These are phyloP conservation scores for Exserohilum turcica DNA, from an alignment of 2,329 filamentous ascomycete species.

Conservation along the genomic window DNA sequence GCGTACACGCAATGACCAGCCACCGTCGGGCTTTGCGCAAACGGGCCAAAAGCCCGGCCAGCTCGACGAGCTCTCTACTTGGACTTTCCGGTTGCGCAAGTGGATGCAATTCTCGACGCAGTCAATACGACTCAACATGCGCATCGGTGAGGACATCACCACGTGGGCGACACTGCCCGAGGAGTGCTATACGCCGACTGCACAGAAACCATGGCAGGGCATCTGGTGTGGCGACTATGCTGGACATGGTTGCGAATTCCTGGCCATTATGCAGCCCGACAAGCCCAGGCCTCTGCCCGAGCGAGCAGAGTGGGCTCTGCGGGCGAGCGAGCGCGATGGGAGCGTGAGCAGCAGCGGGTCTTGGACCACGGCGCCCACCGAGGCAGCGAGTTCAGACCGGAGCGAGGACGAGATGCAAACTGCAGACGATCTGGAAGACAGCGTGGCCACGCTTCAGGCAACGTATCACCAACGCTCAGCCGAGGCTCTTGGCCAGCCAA, in stretches of 20 bases:
- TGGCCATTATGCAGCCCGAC: constrained; percentile 78
- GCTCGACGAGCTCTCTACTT: constrained; percentile 67
- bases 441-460: constrained; percentile 40
- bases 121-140: constrained; percentile 41
- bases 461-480: constrained; percentile 1
- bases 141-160: constrained; percentile 59
- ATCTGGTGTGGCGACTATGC: constrained; percentile 94
- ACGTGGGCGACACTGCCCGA: constrained; percentile 77
- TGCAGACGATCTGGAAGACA: constrained; percentile 47
- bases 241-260: constrained; percentile 85
- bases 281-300: constrained; percentile 50
- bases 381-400: constrained; percentile 15
- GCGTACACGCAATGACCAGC: constrained; percentile 59
- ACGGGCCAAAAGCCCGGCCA: constrained; percentile 56
- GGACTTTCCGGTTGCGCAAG: constrained; percentile 73
- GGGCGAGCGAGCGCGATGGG: constrained; percentile 29
- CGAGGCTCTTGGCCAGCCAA: neutral
- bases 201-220: constrained; percentile 80
- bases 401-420: constrained; percentile 20
- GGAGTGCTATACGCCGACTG: constrained; percentile 77
- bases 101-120: constrained; percentile 70
- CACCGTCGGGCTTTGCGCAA: constrained; percentile 52
- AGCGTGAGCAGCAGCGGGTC: constrained; percentile 39
- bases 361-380: constrained; percentile 41
- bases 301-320: constrained; percentile 37